Evolutionary conservation across 768 basidiomycete genomes (phyloP).

Genomic region (Tulasnella sp.): DNA sequence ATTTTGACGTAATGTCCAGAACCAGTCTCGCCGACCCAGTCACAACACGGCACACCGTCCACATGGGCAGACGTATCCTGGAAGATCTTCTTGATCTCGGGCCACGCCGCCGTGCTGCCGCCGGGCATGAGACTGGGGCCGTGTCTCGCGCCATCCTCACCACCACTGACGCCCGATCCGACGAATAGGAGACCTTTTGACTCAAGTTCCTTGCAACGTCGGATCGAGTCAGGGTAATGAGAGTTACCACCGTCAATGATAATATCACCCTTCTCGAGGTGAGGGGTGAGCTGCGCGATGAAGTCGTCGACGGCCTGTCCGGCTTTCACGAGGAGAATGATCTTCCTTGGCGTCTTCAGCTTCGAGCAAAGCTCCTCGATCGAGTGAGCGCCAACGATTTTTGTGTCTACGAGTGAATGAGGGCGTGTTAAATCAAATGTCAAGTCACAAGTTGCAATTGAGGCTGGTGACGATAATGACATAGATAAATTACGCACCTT

Average conservation of each 20-base stretch:
- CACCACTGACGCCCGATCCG: conserved; percentile 97
- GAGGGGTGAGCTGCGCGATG: conserved; percentile 77
- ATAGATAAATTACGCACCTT: conserved; percentile 50
- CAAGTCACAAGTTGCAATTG: conserved; percentile 19
- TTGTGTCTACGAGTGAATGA: conserved; percentile 60
- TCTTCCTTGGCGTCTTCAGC: conserved; percentile 92
- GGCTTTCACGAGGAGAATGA: conserved; percentile 97
- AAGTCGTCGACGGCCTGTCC: conserved; percentile 93
- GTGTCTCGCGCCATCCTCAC: conserved; percentile 95
- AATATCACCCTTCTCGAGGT: conserved; percentile 93
- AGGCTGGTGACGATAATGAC: conserved; percentile 21
- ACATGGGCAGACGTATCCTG: conserved; percentile 95
- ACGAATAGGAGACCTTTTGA: conserved; percentile 92
- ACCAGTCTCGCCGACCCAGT: conserved; percentile 97
- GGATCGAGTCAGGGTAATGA: conserved; percentile 96
- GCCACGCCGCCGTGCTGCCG: conserved; percentile 90
- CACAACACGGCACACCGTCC: conserved; percentile 92
- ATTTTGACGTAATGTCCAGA: conserved; percentile 94
- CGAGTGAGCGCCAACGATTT: conserved; percentile 89
- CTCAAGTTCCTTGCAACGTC: conserved; percentile 87
- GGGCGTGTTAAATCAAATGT: conserved; percentile 17
- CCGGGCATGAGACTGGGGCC: conserved; percentile 99
- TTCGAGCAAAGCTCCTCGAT: conserved; percentile 83
- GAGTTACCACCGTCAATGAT: conserved; percentile 99
- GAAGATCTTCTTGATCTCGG: conserved; percentile 95